Evolutionary conservation across 1,139 yeast species (phyloP).

Genomic region (Hanseniaspora sp.): DNA sequence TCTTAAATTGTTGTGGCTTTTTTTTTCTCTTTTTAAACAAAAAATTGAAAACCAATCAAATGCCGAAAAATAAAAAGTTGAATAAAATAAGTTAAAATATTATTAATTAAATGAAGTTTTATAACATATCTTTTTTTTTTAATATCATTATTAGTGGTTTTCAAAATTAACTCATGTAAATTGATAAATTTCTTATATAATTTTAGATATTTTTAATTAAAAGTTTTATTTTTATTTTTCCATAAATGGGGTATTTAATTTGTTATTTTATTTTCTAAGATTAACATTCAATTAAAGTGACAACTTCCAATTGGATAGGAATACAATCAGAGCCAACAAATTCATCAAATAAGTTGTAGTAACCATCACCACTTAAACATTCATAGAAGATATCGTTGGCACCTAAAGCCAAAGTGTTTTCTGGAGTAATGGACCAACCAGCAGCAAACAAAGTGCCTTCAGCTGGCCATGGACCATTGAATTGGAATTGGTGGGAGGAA

Average conservation of each 20-base stretch:
- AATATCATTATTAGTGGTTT: too few relatives aligned
- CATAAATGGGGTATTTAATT: neutral
- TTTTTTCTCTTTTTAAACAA: too few relatives aligned
- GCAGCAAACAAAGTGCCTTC: conserved; percentile 75
- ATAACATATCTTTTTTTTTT: too few relatives aligned
- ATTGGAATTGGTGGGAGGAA: conserved; percentile 79
- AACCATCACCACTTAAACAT: conserved; percentile 58
- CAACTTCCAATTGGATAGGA: conserved; percentile 51
- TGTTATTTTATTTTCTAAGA: neutral
- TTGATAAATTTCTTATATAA: neutral
- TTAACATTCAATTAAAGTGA: conserved; percentile 54
- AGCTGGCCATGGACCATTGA: conserved; percentile 81
- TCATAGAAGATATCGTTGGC: conserved; percentile 56
- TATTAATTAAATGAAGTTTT: too few relatives aligned
- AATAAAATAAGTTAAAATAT: too few relatives aligned
- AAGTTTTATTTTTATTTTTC: neutral
- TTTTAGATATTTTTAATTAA: neutral
- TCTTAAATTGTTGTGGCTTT: too few relatives aligned
- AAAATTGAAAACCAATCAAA: too few relatives aligned
- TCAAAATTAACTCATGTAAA: too few relatives aligned
- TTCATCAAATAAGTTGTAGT: conserved; percentile 72
- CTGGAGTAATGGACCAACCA: conserved; percentile 58
- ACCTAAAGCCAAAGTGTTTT: conserved; percentile 62
- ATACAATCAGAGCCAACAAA: conserved; percentile 55
- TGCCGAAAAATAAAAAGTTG: too few relatives aligned